phyloP scores from a whole-genome alignment of 495 filamentous ascomycete genomes.

The Astrothelium subdiscretum region DNA sequence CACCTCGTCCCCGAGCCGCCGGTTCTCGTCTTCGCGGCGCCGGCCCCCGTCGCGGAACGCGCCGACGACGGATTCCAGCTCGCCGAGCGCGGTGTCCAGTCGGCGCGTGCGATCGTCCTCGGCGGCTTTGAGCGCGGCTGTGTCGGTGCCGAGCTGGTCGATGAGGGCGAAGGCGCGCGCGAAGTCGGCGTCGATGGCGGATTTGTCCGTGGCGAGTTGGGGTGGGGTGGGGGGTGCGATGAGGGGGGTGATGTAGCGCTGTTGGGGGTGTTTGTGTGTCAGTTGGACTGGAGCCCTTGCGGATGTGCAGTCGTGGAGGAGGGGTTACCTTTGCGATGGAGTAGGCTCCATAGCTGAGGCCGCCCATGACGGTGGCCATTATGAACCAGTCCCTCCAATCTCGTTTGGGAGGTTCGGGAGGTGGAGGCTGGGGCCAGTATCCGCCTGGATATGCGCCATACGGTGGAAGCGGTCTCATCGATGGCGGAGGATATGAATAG shows the following conservation, averaged over 20 bases:
- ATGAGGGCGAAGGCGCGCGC: constrained; percentile 81
- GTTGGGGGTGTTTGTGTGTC: constrained; percentile 1
- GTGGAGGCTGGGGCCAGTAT: constrained; percentile 61
- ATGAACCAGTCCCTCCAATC: constrained; percentile 99
- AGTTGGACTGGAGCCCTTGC: not conserved
- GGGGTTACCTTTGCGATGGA: constrained; percentile 61
- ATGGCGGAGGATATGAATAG: constrained; percentile 37
- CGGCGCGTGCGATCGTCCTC: constrained; percentile 77
- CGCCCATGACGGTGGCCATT: constrained; percentile 83
- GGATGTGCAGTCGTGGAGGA: not conserved
- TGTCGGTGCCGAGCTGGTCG: constrained; percentile 85
- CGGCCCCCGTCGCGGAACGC: constrained; percentile 69
- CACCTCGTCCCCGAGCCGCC: constrained; percentile 77
- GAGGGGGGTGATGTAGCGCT: constrained; percentile 84
- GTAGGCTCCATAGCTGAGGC: constrained; percentile 78
- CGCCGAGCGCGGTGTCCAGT: constrained; percentile 68
- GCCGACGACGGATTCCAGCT: constrained; percentile 70
- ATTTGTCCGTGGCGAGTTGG: constrained; percentile 85
- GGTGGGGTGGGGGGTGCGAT: constrained; percentile 89
- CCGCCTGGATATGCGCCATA: constrained; percentile 54
- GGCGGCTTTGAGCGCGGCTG: constrained; percentile 68
- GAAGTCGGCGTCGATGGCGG: constrained; percentile 82
- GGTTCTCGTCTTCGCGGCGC: constrained; percentile 72
- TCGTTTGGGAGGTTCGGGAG: constrained; percentile 55
- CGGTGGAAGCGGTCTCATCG: constrained; percentile 40